Percentiles rank a stretch among this genome's conserved stretches.
Evolutionary conservation across 2,329 filamentous ascomycete genomes (phyloP).

Genomic region (Stemphylium vesicarium): DNA sequence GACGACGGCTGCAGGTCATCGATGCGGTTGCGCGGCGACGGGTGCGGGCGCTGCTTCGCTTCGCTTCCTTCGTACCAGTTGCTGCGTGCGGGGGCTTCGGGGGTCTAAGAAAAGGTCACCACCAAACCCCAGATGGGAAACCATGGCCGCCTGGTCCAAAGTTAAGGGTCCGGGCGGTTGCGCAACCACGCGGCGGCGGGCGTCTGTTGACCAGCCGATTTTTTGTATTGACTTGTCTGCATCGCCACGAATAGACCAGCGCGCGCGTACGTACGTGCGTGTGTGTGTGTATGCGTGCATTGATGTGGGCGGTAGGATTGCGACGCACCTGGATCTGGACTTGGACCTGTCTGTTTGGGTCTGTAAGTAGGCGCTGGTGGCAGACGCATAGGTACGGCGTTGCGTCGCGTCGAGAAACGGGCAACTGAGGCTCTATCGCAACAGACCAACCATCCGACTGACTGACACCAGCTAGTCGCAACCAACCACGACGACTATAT

Average conservation of each 20-base stretch:
- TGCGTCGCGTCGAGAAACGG: too few relatives aligned
- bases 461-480: too few relatives aligned
- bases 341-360: too few relatives aligned
- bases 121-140: too few relatives aligned
- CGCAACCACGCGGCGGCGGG: not conserved
- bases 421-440: too few relatives aligned
- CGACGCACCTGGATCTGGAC: not conserved
- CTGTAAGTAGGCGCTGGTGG: conserved; percentile 16
- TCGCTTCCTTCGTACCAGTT: too few relatives aligned
- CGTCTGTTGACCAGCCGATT: not conserved
- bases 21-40: conserved; percentile 11
- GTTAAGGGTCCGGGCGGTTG: conserved; percentile 10
- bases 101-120: conserved; percentile 15
- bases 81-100: not conserved
- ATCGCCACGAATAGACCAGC: conserved; percentile 3
- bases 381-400: conserved; percentile 12
- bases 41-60: too few relatives aligned
- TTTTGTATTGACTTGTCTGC: not conserved
- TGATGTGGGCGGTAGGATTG: not conserved
- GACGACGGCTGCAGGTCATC: conserved; percentile 17
- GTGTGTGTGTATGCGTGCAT: not conserved
- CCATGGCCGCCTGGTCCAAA: not conserved
- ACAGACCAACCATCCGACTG: too few relatives aligned
- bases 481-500: too few relatives aligned
- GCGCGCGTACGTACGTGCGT: not conserved